Evolutionary conservation across 768 basidiomycete species (phyloP).

Genomic region (Omphalotus guepiniiformis): DNA sequence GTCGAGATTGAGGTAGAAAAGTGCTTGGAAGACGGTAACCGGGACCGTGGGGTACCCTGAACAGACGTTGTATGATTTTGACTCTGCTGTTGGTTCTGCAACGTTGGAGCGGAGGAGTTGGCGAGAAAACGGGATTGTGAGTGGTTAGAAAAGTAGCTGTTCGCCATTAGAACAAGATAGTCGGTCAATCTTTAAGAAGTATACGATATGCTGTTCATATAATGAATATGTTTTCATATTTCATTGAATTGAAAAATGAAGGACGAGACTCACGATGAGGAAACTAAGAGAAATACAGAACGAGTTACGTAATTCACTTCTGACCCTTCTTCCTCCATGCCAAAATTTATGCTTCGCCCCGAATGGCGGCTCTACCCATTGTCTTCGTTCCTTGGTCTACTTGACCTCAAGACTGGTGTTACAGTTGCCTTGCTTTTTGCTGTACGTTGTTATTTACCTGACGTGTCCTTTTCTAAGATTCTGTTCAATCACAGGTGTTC

Average conservation of each 20-base stretch:
- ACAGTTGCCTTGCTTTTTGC: constrained; percentile 86
- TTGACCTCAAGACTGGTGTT: constrained; percentile 94
- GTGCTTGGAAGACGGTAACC: constrained; percentile 62
- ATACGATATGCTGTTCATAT: not conserved
- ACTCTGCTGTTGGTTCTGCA: no score
- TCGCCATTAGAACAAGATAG: constrained; percentile 54
- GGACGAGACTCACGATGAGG: not conserved
- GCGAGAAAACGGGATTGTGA: constrained; percentile 69
- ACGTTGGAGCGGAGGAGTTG: constrained; percentile 38
- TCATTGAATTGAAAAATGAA: not conserved
- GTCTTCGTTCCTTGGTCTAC: constrained; percentile 75
- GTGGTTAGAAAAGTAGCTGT: constrained; percentile 80
- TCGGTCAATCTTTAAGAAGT: no score
- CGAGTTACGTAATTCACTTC: constrained; percentile 1
- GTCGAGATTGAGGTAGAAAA: constrained; percentile 62
- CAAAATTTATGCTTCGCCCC: constrained; percentile 77
- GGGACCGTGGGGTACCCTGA: constrained; percentile 29
- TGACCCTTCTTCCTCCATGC: constrained; percentile 39
- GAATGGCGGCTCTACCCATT: constrained; percentile 84
- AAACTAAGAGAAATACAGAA: constrained; percentile 4
- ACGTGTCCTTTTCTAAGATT: not conserved
- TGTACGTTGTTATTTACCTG: constrained; percentile 40
- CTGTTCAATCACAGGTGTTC: constrained; percentile 49
- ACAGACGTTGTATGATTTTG: no score
- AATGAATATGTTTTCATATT: not conserved